Evolutionary conservation across 1,284 basidiomycete genomes (phyloP).

Genomic region (Pseudozyma thailandica): DNA sequence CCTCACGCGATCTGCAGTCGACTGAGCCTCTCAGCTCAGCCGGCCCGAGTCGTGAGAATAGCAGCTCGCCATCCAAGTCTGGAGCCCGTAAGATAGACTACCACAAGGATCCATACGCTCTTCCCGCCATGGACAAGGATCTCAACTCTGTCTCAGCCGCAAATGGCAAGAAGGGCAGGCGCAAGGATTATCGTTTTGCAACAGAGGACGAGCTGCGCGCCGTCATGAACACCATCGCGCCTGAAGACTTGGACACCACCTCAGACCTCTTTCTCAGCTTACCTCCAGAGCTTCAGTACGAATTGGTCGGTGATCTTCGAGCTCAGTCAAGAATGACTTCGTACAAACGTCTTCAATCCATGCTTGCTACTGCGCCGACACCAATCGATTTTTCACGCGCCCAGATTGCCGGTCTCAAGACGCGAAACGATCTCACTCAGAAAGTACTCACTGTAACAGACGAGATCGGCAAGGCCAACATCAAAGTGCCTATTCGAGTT

Average conservation of each 20-base stretch:
- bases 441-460: slow-evolving; percentile 94
- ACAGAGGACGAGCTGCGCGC: slow-evolving; percentile 63
- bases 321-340: slow-evolving; percentile 93
- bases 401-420: slow-evolving; percentile 80
- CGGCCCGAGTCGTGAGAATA: slow-evolving; percentile 22
- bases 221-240: slow-evolving; percentile 61
- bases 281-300: slow-evolving; percentile 95
- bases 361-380: slow-evolving; percentile 83
- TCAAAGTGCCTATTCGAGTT: slow-evolving; percentile 89
- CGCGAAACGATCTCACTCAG: slow-evolving; percentile 91
- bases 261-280: slow-evolving; percentile 79
- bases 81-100: slow-evolving; percentile 47
- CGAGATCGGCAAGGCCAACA: slow-evolving; percentile 82
- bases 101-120: slow-evolving; percentile 65
- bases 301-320: slow-evolving; percentile 94
- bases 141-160: slow-evolving; percentile 41
- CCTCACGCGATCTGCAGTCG: slow-evolving; percentile 77
- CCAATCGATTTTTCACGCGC: slow-evolving; percentile 94
- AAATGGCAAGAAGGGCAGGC: slow-evolving; percentile 37
- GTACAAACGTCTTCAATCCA: slow-evolving; percentile 87
- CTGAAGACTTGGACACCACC: slow-evolving; percentile 63
- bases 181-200: slow-evolving; percentile 64
- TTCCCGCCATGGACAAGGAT: slow-evolving; percentile 61
- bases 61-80: slow-evolving; percentile 70
- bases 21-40: slow-evolving; percentile 15